Conservation (phyloP, 139 green algal species). For the Chlorella sorokiniana region DNA sequence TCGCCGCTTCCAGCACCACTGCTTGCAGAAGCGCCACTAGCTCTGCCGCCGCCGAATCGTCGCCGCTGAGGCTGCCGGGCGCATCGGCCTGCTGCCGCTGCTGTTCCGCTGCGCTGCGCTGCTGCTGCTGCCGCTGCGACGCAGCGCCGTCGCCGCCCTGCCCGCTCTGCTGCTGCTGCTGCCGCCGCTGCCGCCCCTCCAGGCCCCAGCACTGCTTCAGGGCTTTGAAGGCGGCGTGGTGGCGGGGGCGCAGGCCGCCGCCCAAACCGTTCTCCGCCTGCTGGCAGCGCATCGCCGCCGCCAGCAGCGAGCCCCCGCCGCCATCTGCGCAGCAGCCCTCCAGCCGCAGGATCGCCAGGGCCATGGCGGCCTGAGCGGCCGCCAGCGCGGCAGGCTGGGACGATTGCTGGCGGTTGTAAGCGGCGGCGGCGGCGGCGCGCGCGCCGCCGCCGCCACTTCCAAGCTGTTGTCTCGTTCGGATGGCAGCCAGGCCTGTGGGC, state of each 20-base stretch:
- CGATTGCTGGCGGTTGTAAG: neutral
- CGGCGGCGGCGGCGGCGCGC: too few species aligned
- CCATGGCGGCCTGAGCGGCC: neutral
- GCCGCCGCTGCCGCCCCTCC: neutral
- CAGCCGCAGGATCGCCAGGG: neutral
- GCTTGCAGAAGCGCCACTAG: conserved; percentile 9
- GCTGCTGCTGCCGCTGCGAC: neutral
- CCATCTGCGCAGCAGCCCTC: neutral
- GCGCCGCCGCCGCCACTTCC: too few species aligned
- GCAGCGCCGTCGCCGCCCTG: neutral
- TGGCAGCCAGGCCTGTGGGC: too few species aligned
- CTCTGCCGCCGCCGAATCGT: too few species aligned
- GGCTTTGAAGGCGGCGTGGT: neutral
- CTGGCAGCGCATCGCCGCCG: neutral
- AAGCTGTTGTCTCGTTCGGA: too few species aligned
- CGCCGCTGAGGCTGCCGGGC: neutral
- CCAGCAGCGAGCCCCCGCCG: neutral
- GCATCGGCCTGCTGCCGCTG: neutral
- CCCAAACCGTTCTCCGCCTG: too few species aligned
- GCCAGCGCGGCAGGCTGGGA: neutral
- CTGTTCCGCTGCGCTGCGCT: neutral
- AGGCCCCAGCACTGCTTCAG: neutral
- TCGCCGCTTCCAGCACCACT: neutral
- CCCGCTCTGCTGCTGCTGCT: neutral
- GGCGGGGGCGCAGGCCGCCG: neutral